Percentiles rank a stretch among this genome's conserved stretches.
Evolutionary conservation across 192 early-diverging fungal species (phyloP).

Genomic region (Lunasporangiospora selenospora): DNA sequence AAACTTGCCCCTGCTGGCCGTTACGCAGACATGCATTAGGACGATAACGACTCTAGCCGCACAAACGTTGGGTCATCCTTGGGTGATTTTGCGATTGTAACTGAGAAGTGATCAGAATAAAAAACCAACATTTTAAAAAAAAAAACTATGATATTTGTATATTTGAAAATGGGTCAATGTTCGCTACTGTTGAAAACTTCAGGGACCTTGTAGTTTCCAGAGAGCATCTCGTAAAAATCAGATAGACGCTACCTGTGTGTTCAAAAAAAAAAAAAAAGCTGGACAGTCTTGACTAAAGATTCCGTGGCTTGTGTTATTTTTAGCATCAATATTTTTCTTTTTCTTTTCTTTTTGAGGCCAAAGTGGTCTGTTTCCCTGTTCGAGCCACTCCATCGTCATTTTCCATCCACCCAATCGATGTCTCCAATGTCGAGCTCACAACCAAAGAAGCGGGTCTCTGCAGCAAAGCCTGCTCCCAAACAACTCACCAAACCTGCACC

Average conservation of each 20-base stretch:
- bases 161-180: too few species aligned
- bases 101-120: conserved; percentile 5
- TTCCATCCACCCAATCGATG: background rate
- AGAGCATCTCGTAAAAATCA: too few species aligned
- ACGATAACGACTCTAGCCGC: background rate
- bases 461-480: conserved; percentile 7
- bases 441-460: conserved; percentile 22
- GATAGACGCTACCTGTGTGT: too few species aligned
- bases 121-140: conserved; percentile 29
- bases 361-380: background rate
- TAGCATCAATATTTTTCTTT: conserved; percentile 3
- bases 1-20: conserved; percentile 32
- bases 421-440: conserved; percentile 25
- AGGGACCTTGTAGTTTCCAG: too few species aligned
- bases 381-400: background rate
- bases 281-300: background rate
- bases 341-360: conserved; percentile 18
- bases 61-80: too few species aligned
- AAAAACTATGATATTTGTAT: background rate
- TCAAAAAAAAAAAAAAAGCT: conserved; percentile 8
- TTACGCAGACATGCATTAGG: too few species aligned
- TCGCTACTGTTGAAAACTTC: too few species aligned
- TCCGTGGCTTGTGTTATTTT: conserved; percentile 25
- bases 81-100: conserved; percentile 9
- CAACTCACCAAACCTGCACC: background rate